These are phyloP conservation scores for Trapa bicornis DNA, from an alignment of 345 rosid species.

Conservation along the genomic window DNA sequence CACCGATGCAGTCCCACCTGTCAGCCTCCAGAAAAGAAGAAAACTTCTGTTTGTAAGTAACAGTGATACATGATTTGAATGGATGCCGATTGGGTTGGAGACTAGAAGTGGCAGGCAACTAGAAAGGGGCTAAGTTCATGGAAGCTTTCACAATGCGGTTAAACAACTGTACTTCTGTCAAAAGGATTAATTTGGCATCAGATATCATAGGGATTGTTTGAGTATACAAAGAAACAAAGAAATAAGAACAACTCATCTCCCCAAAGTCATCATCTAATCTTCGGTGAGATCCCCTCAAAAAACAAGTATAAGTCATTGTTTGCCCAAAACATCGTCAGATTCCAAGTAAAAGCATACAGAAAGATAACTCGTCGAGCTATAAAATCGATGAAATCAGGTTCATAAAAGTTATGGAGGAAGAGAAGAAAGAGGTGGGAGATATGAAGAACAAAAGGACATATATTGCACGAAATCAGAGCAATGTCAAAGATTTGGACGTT, in stretches of 20 bases:
- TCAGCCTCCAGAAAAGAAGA: conserved; percentile 13
- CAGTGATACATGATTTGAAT: neutral
- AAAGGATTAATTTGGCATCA: too few relatives aligned
- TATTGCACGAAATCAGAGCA: neutral
- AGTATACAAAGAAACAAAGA: too few relatives aligned
- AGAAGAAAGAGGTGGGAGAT: neutral
- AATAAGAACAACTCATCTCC: neutral
- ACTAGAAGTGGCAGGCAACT: neutral
- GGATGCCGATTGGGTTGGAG: neutral
- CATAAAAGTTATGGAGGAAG: neutral
- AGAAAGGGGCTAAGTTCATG: too few relatives aligned
- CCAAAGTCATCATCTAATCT: neutral
- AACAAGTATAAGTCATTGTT: neutral
- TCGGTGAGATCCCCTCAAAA: neutral
- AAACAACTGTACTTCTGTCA: too few relatives aligned
- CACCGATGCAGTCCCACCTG: conserved; percentile 7
- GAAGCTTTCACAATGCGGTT: neutral
- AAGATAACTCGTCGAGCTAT: too few relatives aligned
- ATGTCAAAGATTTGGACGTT: neutral
- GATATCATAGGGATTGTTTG: too few relatives aligned
- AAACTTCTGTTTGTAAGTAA: conserved; percentile 4
- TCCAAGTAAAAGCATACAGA: too few relatives aligned
- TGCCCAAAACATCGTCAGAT: too few relatives aligned
- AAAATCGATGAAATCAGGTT: neutral
- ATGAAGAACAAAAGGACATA: neutral